These are phyloP conservation scores for Trichoderma asperellum DNA, from an alignment of 2,329 filamentous ascomycete species.

Conservation along the genomic window DNA sequence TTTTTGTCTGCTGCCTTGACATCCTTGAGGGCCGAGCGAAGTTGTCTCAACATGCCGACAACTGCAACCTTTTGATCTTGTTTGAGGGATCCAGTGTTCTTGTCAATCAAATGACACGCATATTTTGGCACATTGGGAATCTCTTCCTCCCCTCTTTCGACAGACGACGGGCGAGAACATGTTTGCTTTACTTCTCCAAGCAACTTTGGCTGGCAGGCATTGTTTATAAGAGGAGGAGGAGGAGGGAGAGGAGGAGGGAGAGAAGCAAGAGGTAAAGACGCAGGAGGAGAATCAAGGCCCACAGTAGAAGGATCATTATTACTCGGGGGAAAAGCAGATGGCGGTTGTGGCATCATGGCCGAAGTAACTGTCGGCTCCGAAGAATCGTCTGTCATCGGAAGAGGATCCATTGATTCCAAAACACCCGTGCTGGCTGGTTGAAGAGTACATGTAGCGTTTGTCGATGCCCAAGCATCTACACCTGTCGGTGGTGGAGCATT, in stretches of 20 bases:
- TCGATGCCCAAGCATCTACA: neutral
- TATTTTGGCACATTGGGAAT: neutral
- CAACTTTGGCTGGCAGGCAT: neutral
- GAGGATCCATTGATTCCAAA: neutral
- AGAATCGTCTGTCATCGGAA: neutral
- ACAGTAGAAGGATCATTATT: neutral
- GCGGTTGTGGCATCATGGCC: neutral
- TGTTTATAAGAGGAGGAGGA: neutral
- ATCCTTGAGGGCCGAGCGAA: neutral
- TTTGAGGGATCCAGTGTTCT: neutral
- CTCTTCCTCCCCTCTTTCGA: neutral
- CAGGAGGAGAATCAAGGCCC: neutral
- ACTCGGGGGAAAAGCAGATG: neutral
- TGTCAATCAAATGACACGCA: neutral
- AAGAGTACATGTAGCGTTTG: neutral
- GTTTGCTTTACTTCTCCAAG: neutral
- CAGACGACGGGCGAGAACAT: neutral
- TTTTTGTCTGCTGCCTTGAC: neutral
- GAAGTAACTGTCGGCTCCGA: neutral
- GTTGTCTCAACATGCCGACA: neutral
- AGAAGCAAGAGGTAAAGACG: neutral
- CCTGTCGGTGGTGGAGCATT: neutral
- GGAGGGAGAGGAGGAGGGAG: neutral
- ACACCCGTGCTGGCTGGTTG: neutral
- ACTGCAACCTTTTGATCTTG: neutral